Evolutionary conservation across 257 asterid genomes (phyloP).

Genomic region (Penstemon davidsonii): DNA sequence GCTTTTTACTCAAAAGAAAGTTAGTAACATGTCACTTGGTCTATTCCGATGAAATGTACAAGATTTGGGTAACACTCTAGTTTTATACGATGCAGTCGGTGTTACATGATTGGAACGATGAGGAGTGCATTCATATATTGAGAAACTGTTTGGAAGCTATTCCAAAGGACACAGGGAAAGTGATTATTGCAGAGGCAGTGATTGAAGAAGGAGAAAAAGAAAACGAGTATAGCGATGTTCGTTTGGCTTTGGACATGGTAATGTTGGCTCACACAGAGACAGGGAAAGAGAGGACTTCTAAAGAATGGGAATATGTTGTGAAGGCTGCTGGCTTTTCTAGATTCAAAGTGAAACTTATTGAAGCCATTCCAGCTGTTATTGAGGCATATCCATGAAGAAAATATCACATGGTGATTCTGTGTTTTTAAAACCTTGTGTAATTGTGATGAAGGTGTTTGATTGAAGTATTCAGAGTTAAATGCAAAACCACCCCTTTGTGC

Average conservation of each 20-base stretch:
- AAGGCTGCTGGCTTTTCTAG: conserved; percentile 50
- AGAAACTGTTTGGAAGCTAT: conserved; percentile 54
- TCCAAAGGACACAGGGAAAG: conserved; percentile 46
- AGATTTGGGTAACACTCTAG: neutral
- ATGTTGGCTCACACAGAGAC: conserved; percentile 69
- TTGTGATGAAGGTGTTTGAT: too few relatives aligned
- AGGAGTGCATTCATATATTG: conserved; percentile 54
- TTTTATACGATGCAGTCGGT: conserved; percentile 44
- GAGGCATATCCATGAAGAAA: conserved; percentile 47
- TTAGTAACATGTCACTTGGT: too few relatives aligned
- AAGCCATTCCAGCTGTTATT: conserved; percentile 41
- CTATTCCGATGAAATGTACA: too few relatives aligned
- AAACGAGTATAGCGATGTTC: conserved; percentile 36
- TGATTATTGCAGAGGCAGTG: conserved; percentile 70
- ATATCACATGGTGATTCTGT: too few relatives aligned
- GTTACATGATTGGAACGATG: conserved; percentile 78
- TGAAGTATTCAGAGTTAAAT: too few relatives aligned
- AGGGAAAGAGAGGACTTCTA: conserved; percentile 55
- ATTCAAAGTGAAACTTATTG: conserved; percentile 33
- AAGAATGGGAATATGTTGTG: conserved; percentile 55
- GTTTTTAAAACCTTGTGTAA: too few relatives aligned
- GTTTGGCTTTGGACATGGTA: conserved; percentile 61
- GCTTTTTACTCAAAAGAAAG: too few relatives aligned
- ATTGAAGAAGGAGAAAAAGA: conserved; percentile 28
- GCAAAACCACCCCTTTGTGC: too few relatives aligned